Evolutionary conservation across 2,329 filamentous ascomycete genomes (phyloP), one percentile per base, ranked within the genome.

Genomic region (Arachnomyces sp.): DNA sequence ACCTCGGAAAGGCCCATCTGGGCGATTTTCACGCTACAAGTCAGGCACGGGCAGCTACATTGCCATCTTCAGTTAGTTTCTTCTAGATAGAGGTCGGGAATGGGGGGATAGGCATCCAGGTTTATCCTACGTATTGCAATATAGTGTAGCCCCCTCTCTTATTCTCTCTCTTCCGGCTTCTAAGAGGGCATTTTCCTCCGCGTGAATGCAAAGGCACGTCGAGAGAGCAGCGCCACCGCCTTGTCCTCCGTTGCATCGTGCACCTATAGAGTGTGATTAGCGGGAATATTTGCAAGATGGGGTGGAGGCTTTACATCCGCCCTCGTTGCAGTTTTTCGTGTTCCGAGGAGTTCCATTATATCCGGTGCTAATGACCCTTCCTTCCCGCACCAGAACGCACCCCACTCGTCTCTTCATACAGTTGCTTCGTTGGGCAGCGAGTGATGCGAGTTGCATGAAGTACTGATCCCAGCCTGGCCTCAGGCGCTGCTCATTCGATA

Each of bases 331-430:
- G 66, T 98, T 98, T 40, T 70, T 77, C 54, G 95, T 71, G 32
- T 89, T 82, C 15, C 90, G 75, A 8, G 92, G 89, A n/a, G 92
- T 96, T 46, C 92, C 92, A 63, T 98, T 98, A 68, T 98, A 98
- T 14, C 92, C 92, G 0, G 92, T 98, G 57, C 82, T 87, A 50
- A 96, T 85, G 47, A 98, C 92, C 51, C 89, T 78, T 54, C 81
- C 81, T 56, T 88, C 82, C 47, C 82, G 74, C 28, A 96, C 89
- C 7, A 98, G 73, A 5, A 96, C 92, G 65, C 89, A 95, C 6
- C 92, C 92, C 1, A 98, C 92, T 49, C 90, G 80, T 20, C 92
- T 77, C 67, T 96, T 95, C 92, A 98, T 98, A 70, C 92, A 98
- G 64, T 98, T 98, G 57, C 82, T 87, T 48, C 92, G 77, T 51